phyloP scores from a whole-genome alignment of 2,329 filamentous ascomycete genomes.

The Fusarium agapanthi region DNA sequence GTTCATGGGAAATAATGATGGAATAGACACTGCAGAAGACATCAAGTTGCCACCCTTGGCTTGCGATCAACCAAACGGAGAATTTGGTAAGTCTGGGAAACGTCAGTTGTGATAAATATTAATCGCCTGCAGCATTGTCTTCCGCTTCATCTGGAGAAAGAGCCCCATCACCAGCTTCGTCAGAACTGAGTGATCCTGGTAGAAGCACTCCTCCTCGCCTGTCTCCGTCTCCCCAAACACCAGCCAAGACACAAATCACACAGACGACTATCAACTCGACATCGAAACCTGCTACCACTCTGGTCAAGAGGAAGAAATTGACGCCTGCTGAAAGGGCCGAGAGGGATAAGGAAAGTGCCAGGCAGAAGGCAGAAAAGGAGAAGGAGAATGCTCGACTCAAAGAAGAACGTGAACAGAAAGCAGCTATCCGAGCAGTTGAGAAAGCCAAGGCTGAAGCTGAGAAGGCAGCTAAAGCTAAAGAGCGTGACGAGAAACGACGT shows the following conservation, averaged over 20 bases:
- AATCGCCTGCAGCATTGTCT: conserved; percentile 36
- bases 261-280: conserved; percentile 13
- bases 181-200: conserved; percentile 53
- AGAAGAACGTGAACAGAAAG: conserved; percentile 47
- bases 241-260: conserved; percentile 35
- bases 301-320: conserved; percentile 54
- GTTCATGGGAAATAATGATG: conserved; percentile 49
- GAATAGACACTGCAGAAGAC: conserved; percentile 33
- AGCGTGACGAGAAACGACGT: conserved; percentile 51
- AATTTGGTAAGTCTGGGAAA: conserved; percentile 35
- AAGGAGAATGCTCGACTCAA: conserved; percentile 52
- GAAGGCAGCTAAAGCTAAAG: conserved; percentile 50
- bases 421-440: conserved; percentile 40
- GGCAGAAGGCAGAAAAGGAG: conserved; percentile 49
- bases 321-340: conserved; percentile 52
- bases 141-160: conserved; percentile 38
- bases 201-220: conserved; percentile 51
- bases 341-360: conserved; percentile 47
- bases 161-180: conserved; percentile 44
- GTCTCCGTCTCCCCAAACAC: conserved; percentile 50
- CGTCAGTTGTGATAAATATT: background rate
- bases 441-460: conserved; percentile 48
- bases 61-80: conserved; percentile 30
- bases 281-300: conserved; percentile 32
- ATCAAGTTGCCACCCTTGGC: conserved; percentile 25